Evolutionary conservation across 192 early-diverging fungal genomes (phyloP).

Genomic region (Podila verticillata): DNA sequence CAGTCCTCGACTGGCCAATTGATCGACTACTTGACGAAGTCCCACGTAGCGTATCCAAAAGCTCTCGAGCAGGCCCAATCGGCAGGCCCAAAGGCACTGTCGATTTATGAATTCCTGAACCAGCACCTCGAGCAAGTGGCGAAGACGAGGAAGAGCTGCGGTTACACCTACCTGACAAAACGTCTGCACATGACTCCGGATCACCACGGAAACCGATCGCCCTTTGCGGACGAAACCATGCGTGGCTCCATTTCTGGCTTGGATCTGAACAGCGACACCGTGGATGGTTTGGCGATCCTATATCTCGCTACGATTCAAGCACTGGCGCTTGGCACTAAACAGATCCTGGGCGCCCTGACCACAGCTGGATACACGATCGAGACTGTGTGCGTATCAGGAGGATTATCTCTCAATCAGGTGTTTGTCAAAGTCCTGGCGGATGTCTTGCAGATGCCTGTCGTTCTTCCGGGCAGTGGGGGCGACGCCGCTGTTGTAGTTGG

Average conservation of each 20-base stretch:
- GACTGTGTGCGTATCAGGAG: slow-evolving; percentile 72
- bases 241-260: slow-evolving; percentile 67
- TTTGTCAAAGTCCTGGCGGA: slow-evolving; percentile 73
- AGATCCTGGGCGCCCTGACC: slow-evolving; percentile 67
- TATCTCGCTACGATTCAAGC: slow-evolving; percentile 71
- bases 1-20: slow-evolving; percentile 77
- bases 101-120: slow-evolving; percentile 66
- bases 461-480: slow-evolving; percentile 61
- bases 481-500: slow-evolving; percentile 74
- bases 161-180: slow-evolving; percentile 50
- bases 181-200: slow-evolving; percentile 77
- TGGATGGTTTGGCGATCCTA: slow-evolving; percentile 58
- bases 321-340: slow-evolving; percentile 70
- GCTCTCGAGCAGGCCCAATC: slow-evolving; percentile 40
- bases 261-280: slow-evolving; percentile 55
- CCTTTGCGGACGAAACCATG: slow-evolving; percentile 70
- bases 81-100: neutral
- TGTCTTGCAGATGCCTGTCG: slow-evolving; percentile 58
- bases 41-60: slow-evolving; percentile 62
- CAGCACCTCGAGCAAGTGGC: slow-evolving; percentile 44
- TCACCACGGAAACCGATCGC: slow-evolving; percentile 80
- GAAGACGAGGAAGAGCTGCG: slow-evolving; percentile 8
- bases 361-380: slow-evolving; percentile 62
- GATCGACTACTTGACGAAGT: slow-evolving; percentile 67
- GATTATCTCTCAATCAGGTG: slow-evolving; percentile 67